Conservation (phyloP, 2,329 filamentous ascomycete genomes). For the Exophiala viscosa region DNA sequence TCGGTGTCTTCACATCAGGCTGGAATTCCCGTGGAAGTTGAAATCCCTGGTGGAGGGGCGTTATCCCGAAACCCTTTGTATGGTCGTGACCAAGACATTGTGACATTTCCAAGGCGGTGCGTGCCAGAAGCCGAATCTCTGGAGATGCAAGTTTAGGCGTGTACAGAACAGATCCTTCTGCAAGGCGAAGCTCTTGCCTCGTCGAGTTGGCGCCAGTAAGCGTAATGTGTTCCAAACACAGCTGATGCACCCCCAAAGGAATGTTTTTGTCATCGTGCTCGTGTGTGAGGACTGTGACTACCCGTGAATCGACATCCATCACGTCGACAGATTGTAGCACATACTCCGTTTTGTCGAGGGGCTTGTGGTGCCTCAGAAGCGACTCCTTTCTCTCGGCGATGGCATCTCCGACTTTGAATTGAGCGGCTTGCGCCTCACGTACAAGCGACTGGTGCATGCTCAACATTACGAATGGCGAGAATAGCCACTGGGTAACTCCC, state of each 20-base stretch:
- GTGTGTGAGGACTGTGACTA: not conserved
- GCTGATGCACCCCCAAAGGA: not conserved
- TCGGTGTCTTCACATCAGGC: not conserved
- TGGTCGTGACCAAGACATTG: conserved; percentile 7
- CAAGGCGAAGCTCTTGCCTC: conserved; percentile 17
- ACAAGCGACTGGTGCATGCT: not conserved
- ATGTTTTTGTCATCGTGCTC: not conserved
- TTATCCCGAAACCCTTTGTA: not conserved
- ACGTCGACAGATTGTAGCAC: conserved; percentile 16
- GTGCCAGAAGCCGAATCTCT: conserved; percentile 6
- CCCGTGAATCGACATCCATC: conserved; percentile 19
- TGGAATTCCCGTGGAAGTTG: not conserved
- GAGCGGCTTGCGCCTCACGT: not conserved
- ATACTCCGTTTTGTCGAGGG: conserved; percentile 8
- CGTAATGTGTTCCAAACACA: conserved; percentile 19
- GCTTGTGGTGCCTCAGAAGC: not conserved
- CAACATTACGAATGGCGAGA: conserved; percentile 17
- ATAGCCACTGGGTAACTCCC: conserved; percentile 14
- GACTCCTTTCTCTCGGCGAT: not conserved
- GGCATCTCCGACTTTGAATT: not conserved
- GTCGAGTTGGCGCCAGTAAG: conserved; percentile 13
- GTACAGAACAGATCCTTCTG: conserved; percentile 5
- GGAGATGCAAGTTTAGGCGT: conserved; percentile 3
- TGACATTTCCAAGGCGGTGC: conserved; percentile 6
- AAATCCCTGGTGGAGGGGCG: not conserved